Conservation (phyloP, 495 filamentous ascomycete species). For the Hypoxylon cercidicola region DNA sequence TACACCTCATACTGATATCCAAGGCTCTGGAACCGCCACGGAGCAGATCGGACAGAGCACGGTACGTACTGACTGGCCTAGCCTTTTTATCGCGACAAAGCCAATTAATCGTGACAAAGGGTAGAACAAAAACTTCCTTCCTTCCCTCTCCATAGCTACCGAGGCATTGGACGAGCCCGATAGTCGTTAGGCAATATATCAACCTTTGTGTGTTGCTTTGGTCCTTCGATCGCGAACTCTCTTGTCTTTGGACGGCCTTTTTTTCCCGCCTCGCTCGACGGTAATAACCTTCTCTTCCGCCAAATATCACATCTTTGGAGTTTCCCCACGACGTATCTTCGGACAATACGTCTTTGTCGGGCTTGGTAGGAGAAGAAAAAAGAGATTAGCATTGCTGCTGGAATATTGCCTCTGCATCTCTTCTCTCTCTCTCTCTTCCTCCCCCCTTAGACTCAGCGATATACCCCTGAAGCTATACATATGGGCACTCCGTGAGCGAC, state of each 20-base stretch:
- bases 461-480: slow-evolving; percentile 9
- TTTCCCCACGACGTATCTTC: slow-evolving; percentile 8
- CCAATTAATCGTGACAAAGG: slow-evolving; percentile 36
- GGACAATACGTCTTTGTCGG: slow-evolving; percentile 18
- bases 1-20: slow-evolving; percentile 4
- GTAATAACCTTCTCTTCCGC: slow-evolving; percentile 9
- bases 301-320: slow-evolving; percentile 1
- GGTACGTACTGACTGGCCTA: slow-evolving; percentile 32
- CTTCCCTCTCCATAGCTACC: slow-evolving; percentile 23
- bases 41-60: slow-evolving; percentile 8
- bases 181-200: slow-evolving; percentile 17
- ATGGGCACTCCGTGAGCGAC: slow-evolving; percentile 26
- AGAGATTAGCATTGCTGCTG: slow-evolving; percentile 46
- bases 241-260: background rate
- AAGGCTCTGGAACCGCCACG: slow-evolving; percentile 26
- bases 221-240: slow-evolving; percentile 1
- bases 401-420: slow-evolving; percentile 48
- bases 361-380: slow-evolving; percentile 21
- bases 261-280: slow-evolving; percentile 2
- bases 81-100: slow-evolving; percentile 31
- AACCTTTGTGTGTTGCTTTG: slow-evolving; percentile 28
- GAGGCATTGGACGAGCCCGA: slow-evolving; percentile 11
- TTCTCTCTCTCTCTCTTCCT: slow-evolving; percentile 13
- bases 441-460: slow-evolving; percentile 10
- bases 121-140: slow-evolving; percentile 7